Conservation (phyloP, 1,284 basidiomycete genomes). For the Butyriboletus appendiculatus region DNA sequence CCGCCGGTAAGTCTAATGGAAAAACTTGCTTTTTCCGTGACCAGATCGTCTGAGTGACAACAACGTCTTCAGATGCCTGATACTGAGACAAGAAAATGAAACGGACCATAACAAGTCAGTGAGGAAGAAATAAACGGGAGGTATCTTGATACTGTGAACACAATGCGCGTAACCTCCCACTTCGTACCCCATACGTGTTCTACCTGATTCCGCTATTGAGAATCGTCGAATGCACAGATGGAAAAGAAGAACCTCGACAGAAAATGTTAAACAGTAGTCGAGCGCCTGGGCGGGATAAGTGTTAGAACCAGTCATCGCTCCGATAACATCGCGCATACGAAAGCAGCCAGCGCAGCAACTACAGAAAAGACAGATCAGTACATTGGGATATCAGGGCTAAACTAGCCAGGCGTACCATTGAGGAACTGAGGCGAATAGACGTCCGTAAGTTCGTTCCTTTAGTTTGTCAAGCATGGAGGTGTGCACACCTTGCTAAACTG, state of each 20-base stretch:
- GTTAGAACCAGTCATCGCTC: neutral
- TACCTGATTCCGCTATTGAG: slow-evolving; percentile 16
- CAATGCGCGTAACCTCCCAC: slow-evolving; percentile 24
- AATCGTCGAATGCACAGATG: neutral
- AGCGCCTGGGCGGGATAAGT: slow-evolving; percentile 4
- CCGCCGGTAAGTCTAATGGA: neutral
- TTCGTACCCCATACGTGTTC: slow-evolving; percentile 27
- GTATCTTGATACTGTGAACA: slow-evolving; percentile 32
- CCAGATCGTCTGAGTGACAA: slow-evolving; percentile 9
- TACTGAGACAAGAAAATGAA: neutral
- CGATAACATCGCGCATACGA: slow-evolving; percentile 16
- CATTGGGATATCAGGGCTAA: neutral
- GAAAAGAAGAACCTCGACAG: slow-evolving; percentile 13
- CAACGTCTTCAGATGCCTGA: neutral
- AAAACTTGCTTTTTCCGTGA: slow-evolving; percentile 5
- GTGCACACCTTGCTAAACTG: slow-evolving; percentile 24
- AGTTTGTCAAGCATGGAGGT: neutral
- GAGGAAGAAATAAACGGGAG: slow-evolving; percentile 19
- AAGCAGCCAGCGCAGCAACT: slow-evolving; percentile 24
- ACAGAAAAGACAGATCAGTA: neutral
- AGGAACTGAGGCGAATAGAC: slow-evolving; percentile 12
- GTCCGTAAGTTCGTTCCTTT: neutral
- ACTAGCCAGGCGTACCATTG: slow-evolving; percentile 16
- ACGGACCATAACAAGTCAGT: slow-evolving; percentile 21
- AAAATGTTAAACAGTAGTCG: slow-evolving; percentile 27